These are phyloP conservation scores for Micromonas pusilla DNA, from an alignment of 139 green algal genomes.

Conservation along the genomic window DNA sequence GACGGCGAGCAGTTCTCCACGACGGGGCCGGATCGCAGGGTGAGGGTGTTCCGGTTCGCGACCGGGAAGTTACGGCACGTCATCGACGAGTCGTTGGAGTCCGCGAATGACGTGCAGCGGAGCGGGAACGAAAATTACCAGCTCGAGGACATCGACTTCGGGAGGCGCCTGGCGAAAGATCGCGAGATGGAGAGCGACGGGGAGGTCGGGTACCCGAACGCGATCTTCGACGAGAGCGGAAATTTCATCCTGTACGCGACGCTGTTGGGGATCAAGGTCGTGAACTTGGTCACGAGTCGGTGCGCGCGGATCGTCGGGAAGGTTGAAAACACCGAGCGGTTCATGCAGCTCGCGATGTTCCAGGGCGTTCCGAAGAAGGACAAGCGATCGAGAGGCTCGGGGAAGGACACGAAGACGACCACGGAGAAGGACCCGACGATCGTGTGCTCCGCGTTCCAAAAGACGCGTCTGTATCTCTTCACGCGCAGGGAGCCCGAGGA, in stretches of 20 bases:
- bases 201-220: conserved; percentile 55
- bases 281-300: conserved; percentile 83
- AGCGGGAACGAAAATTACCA: conserved; percentile 48
- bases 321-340: conserved; percentile 93
- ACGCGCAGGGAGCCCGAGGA: conserved; percentile 58
- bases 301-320: conserved; percentile 73
- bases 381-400: conserved; percentile 3
- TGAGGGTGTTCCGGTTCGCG: conserved; percentile 80
- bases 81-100: conserved; percentile 82
- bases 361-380: conserved; percentile 39
- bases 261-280: conserved; percentile 69
- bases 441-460: conserved; percentile 69
- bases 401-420: conserved; percentile 3
- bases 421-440: conserved; percentile 72
- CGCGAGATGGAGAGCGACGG: conserved; percentile 46
- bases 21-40: conserved; percentile 62
- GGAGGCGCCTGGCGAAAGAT: conserved; percentile 45
- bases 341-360: conserved; percentile 81
- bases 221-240: conserved; percentile 86
- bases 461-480: conserved; percentile 90
- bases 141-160: conserved; percentile 91
- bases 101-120: conserved; percentile 72
- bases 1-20: conserved; percentile 75
- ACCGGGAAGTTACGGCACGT: conserved; percentile 73
- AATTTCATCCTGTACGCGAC: conserved; percentile 83